Evolutionary conservation across 129 eudicot genomes (phyloP).

Genomic region (Ambrosia artemisiifolia): DNA sequence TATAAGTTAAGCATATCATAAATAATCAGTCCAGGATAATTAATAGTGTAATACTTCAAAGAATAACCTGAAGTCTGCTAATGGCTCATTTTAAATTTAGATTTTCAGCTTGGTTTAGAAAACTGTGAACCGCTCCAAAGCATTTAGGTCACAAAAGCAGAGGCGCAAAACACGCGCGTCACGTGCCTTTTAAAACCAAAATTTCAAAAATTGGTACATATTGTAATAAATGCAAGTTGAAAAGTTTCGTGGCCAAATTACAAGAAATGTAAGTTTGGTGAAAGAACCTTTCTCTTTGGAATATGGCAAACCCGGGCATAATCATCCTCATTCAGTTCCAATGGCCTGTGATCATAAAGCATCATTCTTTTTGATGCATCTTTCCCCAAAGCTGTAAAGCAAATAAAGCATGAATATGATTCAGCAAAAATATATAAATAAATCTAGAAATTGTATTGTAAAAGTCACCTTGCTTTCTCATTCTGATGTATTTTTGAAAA

Average conservation of each 20-base stretch:
- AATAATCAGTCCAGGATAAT: background rate
- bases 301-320: conserved; percentile 48
- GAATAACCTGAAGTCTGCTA: too few relatives aligned
- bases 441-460: background rate
- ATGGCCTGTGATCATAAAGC: conserved; percentile 57
- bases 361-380: conserved; percentile 21
- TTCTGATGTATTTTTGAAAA: conserved; percentile 58
- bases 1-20: background rate
- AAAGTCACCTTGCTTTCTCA: conserved; percentile 43
- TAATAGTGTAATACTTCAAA: background rate
- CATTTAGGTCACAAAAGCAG: too few relatives aligned
- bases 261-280: background rate
- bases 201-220: too few relatives aligned
- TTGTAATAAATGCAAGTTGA: background rate
- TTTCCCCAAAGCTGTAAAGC: conserved; percentile 14
- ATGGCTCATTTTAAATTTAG: background rate
- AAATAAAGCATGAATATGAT: background rate
- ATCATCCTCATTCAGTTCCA: conserved; percentile 54
- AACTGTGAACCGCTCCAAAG: background rate
- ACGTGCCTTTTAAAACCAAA: too few relatives aligned
- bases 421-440: background rate
- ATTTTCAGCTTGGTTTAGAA: background rate
- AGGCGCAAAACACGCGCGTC: too few relatives aligned
- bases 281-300: conserved; percentile 48
- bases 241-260: background rate